Evolutionary conservation across 371 early-diverging fungal species (phyloP).

Genomic region (Saksenaea oblongispora): DNA sequence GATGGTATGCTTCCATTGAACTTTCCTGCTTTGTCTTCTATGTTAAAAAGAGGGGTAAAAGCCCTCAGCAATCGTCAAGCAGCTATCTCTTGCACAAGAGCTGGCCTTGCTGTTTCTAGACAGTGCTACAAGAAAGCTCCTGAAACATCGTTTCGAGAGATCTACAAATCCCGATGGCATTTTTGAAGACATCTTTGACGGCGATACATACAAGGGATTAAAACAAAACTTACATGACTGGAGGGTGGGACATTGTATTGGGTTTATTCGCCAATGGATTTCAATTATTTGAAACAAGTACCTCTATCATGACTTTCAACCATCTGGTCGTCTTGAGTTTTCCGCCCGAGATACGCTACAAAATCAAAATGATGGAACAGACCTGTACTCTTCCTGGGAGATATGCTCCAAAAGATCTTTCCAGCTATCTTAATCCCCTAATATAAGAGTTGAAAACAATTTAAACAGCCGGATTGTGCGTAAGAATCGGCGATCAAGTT

Average conservation of each 20-base stretch:
- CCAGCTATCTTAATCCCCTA: neutral
- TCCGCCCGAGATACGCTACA: conserved; percentile 6
- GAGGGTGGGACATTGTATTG: neutral
- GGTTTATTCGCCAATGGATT: neutral
- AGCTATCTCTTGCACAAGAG: neutral
- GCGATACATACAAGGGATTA: neutral
- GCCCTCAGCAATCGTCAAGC: neutral
- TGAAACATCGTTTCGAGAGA: neutral
- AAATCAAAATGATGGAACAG: neutral
- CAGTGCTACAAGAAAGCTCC: neutral
- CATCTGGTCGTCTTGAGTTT: conserved; percentile 2
- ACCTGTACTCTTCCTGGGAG: neutral
- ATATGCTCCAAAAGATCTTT: neutral
- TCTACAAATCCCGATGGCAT: neutral
- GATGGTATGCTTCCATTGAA: neutral
- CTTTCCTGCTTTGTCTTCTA: too few species aligned
- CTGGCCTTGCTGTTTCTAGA: neutral
- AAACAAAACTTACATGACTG: neutral
- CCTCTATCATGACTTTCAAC: neutral
- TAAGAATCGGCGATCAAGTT: too few species aligned
- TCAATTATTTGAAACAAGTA: neutral
- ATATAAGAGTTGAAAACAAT: neutral
- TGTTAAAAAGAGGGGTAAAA: neutral
- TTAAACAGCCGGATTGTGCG: neutral
- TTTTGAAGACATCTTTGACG: neutral